Conservation (phyloP, 2,329 filamentous ascomycete species). For the Thielaviopsis musarum region DNA sequence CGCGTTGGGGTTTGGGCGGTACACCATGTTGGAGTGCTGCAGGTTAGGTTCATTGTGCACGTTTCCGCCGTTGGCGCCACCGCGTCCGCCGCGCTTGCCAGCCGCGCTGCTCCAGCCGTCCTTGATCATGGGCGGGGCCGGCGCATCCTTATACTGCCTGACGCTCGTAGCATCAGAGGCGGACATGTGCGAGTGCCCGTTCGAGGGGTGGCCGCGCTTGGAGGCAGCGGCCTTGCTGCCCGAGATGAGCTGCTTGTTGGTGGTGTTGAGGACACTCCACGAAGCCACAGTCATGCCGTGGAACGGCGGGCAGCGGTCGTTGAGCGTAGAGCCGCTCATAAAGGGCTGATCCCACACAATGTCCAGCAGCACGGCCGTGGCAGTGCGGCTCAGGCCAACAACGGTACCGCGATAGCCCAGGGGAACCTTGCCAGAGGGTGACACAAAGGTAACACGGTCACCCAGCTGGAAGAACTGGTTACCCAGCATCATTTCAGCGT, state of each 20-base stretch:
- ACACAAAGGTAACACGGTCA: slow-evolving; percentile 83
- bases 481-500: slow-evolving; percentile 83
- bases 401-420: slow-evolving; percentile 85
- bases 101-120: slow-evolving; percentile 32
- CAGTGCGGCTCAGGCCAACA: slow-evolving; percentile 80
- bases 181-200: slow-evolving; percentile 33
- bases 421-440: slow-evolving; percentile 84
- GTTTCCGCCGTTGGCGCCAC: slow-evolving; percentile 17
- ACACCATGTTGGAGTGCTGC: slow-evolving; percentile 9
- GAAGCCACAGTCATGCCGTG: slow-evolving; percentile 80
- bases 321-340: slow-evolving; percentile 90
- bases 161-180: slow-evolving; percentile 41
- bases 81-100: slow-evolving; percentile 3
- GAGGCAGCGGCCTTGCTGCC: slow-evolving; percentile 37
- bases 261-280: slow-evolving; percentile 78
- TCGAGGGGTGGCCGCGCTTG: slow-evolving; percentile 13
- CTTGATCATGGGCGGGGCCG: slow-evolving; percentile 35
- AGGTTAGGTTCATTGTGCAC: not conserved
- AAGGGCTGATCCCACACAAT: slow-evolving; percentile 89
- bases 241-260: slow-evolving; percentile 63
- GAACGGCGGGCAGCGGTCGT: slow-evolving; percentile 82
- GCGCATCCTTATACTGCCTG: slow-evolving; percentile 43
- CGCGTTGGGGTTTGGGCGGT: slow-evolving; percentile 10
- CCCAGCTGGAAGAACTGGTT: slow-evolving; percentile 72
- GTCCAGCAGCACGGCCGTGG: slow-evolving; percentile 68